These are phyloP conservation scores for Leccinum uliginosum DNA, from an alignment of 768 basidiomycete genomes.

Conservation along the genomic window DNA sequence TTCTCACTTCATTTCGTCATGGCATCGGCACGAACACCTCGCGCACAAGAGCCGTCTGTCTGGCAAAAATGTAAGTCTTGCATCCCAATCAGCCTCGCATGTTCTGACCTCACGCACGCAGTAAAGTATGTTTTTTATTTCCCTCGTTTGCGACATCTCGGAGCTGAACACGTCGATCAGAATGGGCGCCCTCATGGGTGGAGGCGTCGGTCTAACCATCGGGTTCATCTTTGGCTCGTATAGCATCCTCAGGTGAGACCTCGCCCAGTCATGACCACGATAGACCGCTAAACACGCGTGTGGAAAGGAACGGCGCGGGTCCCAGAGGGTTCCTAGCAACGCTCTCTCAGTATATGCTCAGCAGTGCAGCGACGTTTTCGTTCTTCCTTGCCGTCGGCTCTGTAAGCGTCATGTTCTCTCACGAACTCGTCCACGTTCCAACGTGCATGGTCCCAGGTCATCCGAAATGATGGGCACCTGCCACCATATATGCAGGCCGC, in stretches of 20 bases:
- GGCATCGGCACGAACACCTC: constrained; percentile 33
- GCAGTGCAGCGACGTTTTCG: constrained; percentile 94
- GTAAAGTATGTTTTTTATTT: constrained; percentile 57
- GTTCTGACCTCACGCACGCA: constrained; percentile 27
- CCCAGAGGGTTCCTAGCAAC: constrained; percentile 88
- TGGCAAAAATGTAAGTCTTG: constrained; percentile 68
- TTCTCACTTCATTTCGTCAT: constrained; percentile 12
- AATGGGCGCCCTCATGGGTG: constrained; percentile 91
- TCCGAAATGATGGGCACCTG: constrained; percentile 71
- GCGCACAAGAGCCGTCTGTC: constrained; percentile 53
- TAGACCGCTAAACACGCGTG: constrained; percentile 4
- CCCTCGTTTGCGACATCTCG: neutral
- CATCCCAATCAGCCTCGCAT: neutral
- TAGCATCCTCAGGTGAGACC: constrained; percentile 79
- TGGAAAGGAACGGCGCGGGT: constrained; percentile 76
- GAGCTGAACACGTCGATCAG: constrained; percentile 35
- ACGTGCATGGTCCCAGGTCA: constrained; percentile 53
- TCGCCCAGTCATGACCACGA: neutral
- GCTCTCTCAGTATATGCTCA: constrained; percentile 96
- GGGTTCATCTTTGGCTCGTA: constrained; percentile 96
- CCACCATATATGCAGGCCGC: constrained; percentile 62
- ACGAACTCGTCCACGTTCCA: neutral
- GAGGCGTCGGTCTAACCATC: constrained; percentile 92
- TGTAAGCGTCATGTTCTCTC: constrained; percentile 39
- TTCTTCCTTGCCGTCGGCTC: constrained; percentile 97